Conservation (phyloP, 2,329 filamentous ascomycete genomes). For the Penicillium sp. region DNA sequence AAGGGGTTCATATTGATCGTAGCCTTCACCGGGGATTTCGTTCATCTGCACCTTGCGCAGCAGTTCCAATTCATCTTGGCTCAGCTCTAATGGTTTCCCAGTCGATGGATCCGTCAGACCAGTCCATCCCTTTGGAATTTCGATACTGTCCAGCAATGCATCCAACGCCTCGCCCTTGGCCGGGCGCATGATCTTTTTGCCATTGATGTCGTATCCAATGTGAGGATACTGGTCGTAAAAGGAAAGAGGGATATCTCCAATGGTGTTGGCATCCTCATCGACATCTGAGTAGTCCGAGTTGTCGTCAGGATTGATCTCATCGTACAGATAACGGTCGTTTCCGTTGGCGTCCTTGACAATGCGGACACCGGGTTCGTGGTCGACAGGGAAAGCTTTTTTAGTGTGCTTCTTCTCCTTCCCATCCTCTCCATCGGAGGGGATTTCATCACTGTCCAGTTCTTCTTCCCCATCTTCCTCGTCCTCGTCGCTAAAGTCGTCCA, state of each 20-base stretch:
- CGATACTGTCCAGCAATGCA: slow-evolving; percentile 90
- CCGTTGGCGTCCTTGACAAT: slow-evolving; percentile 82
- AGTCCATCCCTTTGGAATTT: slow-evolving; percentile 95
- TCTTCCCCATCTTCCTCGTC: slow-evolving; percentile 51
- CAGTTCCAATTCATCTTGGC: slow-evolving; percentile 81
- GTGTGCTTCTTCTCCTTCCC: slow-evolving; percentile 38
- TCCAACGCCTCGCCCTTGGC: slow-evolving; percentile 92
- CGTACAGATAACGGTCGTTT: slow-evolving; percentile 83
- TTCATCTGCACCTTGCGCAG: slow-evolving; percentile 85
- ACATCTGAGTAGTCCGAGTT: slow-evolving; percentile 93
- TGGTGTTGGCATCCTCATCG: slow-evolving; percentile 77
- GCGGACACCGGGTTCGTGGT: slow-evolving; percentile 55
- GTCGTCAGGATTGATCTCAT: slow-evolving; percentile 90
- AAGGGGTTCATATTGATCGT: slow-evolving; percentile 90
- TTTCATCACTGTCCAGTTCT: slow-evolving; percentile 51
- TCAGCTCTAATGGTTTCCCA: slow-evolving; percentile 86
- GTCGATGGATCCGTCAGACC: slow-evolving; percentile 91
- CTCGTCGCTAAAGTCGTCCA: slow-evolving; percentile 53
- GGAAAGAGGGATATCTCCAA: slow-evolving; percentile 87
- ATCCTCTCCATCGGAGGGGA: slow-evolving; percentile 47
- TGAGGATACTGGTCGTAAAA: slow-evolving; percentile 98
- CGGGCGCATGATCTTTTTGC: slow-evolving; percentile 94
- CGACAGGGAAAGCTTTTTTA: slow-evolving; percentile 20
- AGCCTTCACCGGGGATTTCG: slow-evolving; percentile 80
- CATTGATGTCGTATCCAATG: slow-evolving; percentile 98